These are phyloP conservation scores for Diplodia intermedia DNA, from an alignment of 2,329 filamentous ascomycete genomes.

Conservation along the genomic window DNA sequence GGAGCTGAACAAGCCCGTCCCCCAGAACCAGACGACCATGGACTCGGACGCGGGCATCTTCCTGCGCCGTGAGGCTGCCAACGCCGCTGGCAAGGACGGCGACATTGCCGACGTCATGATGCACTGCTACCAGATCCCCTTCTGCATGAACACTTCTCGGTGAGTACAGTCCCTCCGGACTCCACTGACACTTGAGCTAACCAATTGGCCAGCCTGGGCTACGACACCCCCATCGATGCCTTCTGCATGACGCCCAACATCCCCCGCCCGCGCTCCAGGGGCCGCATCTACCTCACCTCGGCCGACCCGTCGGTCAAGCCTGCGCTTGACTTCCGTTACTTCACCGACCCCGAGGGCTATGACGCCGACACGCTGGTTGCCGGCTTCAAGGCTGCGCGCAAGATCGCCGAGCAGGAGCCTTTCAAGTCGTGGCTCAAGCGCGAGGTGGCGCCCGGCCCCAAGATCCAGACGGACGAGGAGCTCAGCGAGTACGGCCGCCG, in stretches of 20 bases:
- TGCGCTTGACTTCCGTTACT: slow-evolving; percentile 86
- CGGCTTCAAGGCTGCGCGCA: slow-evolving; percentile 77
- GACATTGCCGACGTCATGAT: slow-evolving; percentile 89
- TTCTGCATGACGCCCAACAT: slow-evolving; percentile 97
- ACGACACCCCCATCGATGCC: slow-evolving; percentile 72
- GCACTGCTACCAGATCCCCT: slow-evolving; percentile 96
- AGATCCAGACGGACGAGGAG: slow-evolving; percentile 77
- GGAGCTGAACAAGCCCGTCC: slow-evolving; percentile 81
- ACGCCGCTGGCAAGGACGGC: slow-evolving; percentile 73
- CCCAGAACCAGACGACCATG: slow-evolving; percentile 84
- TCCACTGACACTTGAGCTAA: not conserved
- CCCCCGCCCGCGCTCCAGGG: slow-evolving; percentile 78
- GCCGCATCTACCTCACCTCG: slow-evolving; percentile 78
- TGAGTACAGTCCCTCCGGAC: slow-evolving; percentile 36
- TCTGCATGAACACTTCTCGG: slow-evolving; percentile 82
- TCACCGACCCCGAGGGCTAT: slow-evolving; percentile 85
- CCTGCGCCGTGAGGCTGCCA: slow-evolving; percentile 75
- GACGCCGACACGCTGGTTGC: slow-evolving; percentile 82
- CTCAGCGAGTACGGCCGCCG: slow-evolving; percentile 81
- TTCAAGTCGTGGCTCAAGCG: slow-evolving; percentile 85
- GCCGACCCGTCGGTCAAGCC: slow-evolving; percentile 78
- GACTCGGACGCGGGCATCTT: slow-evolving; percentile 90
- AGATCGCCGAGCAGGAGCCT: slow-evolving; percentile 75
- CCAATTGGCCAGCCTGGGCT: slow-evolving; percentile 65
- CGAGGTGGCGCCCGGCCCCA: slow-evolving; percentile 79